Conservation (phyloP, 2,329 filamentous ascomycete genomes). For the Verticillium klebahnii region DNA sequence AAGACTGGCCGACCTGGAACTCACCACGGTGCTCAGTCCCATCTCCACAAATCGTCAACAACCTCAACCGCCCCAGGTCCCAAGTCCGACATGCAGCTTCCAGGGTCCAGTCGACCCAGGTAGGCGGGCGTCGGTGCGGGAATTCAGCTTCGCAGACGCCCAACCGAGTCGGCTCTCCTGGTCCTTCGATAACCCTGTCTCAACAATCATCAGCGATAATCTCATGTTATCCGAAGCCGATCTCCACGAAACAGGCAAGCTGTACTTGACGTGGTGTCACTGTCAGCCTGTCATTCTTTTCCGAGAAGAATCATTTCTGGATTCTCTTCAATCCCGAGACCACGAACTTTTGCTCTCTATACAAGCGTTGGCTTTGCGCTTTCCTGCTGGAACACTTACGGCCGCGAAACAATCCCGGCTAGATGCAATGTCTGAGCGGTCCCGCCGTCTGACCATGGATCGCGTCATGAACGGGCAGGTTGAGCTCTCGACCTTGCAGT, state of each 20-base stretch:
- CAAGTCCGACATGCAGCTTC: no score
- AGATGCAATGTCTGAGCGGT: neutral
- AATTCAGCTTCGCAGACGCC: no score
- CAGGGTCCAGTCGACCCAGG: no score
- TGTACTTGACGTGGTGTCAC: conserved; percentile 43
- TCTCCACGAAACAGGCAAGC: conserved; percentile 10
- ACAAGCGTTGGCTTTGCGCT: conserved; percentile 37
- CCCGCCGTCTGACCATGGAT: conserved; percentile 23
- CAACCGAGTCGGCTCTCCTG: no score
- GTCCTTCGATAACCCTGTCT: no score
- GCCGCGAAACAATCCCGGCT: neutral
- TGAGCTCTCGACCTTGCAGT: conserved; percentile 32
- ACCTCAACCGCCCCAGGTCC: neutral
- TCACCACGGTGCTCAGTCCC: neutral
- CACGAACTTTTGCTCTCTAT: conserved; percentile 26
- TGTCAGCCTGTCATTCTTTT: conserved; percentile 46
- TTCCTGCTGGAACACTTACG: conserved; percentile 17
- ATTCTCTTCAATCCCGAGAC: conserved; percentile 30
- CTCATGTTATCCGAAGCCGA: no score
- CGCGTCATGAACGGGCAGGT: conserved; percentile 27
- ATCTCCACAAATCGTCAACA: neutral
- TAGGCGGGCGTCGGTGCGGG: no score
- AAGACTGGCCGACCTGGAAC: neutral
- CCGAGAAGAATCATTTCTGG: conserved; percentile 31
- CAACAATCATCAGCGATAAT: neutral